phyloP scores from a whole-genome alignment of 192 early-diverging fungal genomes.

The Jimgerdemannia flammicorona region DNA sequence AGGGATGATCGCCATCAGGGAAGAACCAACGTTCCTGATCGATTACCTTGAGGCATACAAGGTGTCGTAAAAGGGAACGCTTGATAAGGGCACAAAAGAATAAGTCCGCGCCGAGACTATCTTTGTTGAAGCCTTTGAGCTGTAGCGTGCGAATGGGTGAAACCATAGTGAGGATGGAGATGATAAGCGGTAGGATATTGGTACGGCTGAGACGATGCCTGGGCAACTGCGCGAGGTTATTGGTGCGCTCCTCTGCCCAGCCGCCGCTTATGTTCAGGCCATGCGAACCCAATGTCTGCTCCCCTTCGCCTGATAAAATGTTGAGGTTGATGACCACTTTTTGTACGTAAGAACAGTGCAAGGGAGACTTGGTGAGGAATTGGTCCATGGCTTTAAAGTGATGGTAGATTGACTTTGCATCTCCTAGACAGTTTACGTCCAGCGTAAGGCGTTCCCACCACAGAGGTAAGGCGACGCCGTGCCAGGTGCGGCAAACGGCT shows the following conservation, averaged over 20 bases:
- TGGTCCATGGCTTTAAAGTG: neutral
- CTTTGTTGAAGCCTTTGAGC: neutral
- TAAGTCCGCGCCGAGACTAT: neutral
- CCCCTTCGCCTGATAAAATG: neutral
- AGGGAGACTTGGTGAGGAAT: neutral
- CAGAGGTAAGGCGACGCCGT: neutral
- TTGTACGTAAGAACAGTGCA: neutral
- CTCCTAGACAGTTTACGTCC: neutral
- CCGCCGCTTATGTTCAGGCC: too few species aligned
- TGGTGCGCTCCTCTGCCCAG: too few species aligned
- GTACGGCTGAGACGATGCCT: neutral
- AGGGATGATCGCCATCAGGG: neutral
- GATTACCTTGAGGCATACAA: neutral
- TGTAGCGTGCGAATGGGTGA: neutral
- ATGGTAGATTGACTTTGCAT: neutral
- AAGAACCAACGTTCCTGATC: neutral
- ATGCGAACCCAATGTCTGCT: neutral
- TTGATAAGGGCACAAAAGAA: neutral
- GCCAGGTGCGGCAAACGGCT: neutral
- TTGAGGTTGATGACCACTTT: neutral
- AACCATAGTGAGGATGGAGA: neutral
- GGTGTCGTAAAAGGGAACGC: neutral
- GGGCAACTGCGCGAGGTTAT: neutral
- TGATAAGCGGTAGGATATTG: neutral
- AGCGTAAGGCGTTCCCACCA: neutral